Base-by-base conservation (phyloP, 2,329 filamentous ascomycete species). In the Trichoderma sp. region DNA sequence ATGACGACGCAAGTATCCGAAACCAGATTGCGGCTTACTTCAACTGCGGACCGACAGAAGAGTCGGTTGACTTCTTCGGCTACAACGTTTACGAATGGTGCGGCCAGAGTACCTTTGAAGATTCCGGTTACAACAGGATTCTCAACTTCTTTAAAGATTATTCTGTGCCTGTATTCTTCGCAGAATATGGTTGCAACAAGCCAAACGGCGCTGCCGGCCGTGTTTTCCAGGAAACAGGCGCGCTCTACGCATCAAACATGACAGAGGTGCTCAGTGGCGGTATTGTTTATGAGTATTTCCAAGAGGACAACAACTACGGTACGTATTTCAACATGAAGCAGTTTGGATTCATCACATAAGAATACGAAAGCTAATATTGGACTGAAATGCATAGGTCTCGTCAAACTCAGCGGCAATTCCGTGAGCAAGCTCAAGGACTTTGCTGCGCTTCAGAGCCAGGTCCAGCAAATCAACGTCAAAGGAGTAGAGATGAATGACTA, bases 21-120 rank as follows among this genome's bases (percentile, higher is more conserved):
- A 85, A 85, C 73, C 85, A 93, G 76, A 89, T 98, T 77, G 92
- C 93, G 73, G 84, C 93, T 78, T 99, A 97, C 87, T 97, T 99
- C 84, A 94, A 97, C 86, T 99, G 96, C 78, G 92, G 94, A 4
- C 70, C 68, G 75, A 2, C 80, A 87, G 70, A 78, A 84, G 82
- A 84, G 10, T 77, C 91, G 70, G 97, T 98, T 73, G 96, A 99
- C 82, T 98, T 96, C 86, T 99, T 94, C 92, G 96, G 96, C 70
- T 98, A 98, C 90, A 99, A 99, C 86, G 97, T 98, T 83, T 99
- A 99, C 87, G 97, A 94, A 65, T 99, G 96, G 96, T 99, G 96
- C 80, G 96, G 95, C 74, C 80, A 94, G 74, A 97, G 92, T 77
- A 88, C 84, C 75, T 96, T 91, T 83, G 77, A 84, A 43, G 78